These are phyloP conservation scores for Cladophialophora exuberans DNA, from an alignment of 2,329 filamentous ascomycete genomes.

Conservation along the genomic window DNA sequence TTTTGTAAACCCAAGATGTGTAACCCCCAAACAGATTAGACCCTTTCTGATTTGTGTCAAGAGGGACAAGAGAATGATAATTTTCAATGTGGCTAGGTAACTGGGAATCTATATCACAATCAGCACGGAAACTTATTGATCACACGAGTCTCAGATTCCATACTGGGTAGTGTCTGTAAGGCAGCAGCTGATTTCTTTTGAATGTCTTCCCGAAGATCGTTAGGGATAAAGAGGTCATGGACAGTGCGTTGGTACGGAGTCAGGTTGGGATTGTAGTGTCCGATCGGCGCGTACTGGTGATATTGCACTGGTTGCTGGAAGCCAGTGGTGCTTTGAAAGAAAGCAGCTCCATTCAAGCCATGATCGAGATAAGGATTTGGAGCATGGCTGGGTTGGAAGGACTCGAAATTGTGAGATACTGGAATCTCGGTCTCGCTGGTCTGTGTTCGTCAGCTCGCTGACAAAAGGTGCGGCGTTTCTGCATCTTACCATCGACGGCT, in stretches of 20 bases:
- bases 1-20: conserved; percentile 94
- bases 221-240: conserved; percentile 90
- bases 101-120: conserved; percentile 58
- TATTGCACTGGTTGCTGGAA: conserved; percentile 78
- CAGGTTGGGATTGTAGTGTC: conserved; percentile 78
- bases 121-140: conserved; percentile 5
- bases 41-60: conserved; percentile 83
- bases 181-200: conserved; percentile 87
- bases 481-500: conserved; percentile 50
- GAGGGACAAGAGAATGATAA: conserved; percentile 87
- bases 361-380: conserved; percentile 79
- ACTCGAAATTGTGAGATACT: conserved; percentile 25
- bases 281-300: conserved; percentile 88
- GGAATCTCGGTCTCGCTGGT: conserved; percentile 28
- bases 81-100: conserved; percentile 77
- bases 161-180: conserved; percentile 80
- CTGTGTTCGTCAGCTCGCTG: conserved; percentile 6
- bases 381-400: conserved; percentile 38
- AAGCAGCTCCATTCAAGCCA: conserved; percentile 64
- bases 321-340: conserved; percentile 63
- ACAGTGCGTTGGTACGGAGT: conserved; percentile 82
- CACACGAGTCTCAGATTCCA: conserved; percentile 36
- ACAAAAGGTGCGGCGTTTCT: not conserved
- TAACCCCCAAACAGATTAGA: conserved; percentile 76
- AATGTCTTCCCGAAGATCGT: conserved; percentile 82